Conservation (phyloP, 75 land plant species). For the Sequoia sempervirens region DNA sequence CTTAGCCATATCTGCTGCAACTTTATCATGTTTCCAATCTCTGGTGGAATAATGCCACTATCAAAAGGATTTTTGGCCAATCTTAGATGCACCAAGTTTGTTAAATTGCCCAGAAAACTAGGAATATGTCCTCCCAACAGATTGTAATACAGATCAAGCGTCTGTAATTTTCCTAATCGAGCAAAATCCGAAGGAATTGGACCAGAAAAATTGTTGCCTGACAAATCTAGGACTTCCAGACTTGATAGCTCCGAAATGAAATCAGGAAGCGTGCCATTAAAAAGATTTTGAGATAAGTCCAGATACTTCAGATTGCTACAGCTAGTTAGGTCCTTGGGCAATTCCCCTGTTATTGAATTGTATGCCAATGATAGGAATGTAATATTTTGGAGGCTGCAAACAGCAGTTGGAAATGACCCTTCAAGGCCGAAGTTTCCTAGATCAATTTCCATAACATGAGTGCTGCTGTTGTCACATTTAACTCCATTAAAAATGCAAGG, state of each 20-base stretch:
- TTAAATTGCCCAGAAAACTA: conserved; percentile 30
- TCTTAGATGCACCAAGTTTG: conserved; percentile 25
- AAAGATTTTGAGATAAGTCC: conserved; percentile 20
- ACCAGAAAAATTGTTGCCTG: conserved; percentile 52
- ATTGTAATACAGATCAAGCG: conserved; percentile 33
- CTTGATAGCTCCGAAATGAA: conserved; percentile 15
- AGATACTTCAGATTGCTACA: conserved; percentile 21
- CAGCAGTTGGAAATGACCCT: conserved; percentile 43
- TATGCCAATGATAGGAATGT: conserved; percentile 26
- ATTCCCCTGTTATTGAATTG: conserved; percentile 34
- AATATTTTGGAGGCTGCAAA: conserved; percentile 41
- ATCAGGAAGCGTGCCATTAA: conserved; percentile 44
- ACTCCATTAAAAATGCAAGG: conserved; percentile 40
- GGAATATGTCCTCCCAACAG: conserved; percentile 48
- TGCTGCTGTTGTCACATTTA: conserved; percentile 12
- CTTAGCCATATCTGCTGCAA: conserved; percentile 32
- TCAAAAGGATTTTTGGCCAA: conserved; percentile 41
- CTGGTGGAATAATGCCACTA: conserved; percentile 34
- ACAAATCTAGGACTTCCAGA: conserved; percentile 33
- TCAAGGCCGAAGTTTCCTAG: conserved; percentile 24
- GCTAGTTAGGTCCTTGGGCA: conserved; percentile 18
- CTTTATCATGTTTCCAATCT: conserved; percentile 40
- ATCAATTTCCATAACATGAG: conserved; percentile 15
- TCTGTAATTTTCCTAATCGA: conserved; percentile 25
- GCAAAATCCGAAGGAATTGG: conserved; percentile 44